A percentile compares a stretch with the other conserved stretches of the same genome.
These are phyloP conservation scores for Vigna reflexopilosa DNA, from an alignment of 306 rosid genomes.

Conservation along the genomic window DNA sequence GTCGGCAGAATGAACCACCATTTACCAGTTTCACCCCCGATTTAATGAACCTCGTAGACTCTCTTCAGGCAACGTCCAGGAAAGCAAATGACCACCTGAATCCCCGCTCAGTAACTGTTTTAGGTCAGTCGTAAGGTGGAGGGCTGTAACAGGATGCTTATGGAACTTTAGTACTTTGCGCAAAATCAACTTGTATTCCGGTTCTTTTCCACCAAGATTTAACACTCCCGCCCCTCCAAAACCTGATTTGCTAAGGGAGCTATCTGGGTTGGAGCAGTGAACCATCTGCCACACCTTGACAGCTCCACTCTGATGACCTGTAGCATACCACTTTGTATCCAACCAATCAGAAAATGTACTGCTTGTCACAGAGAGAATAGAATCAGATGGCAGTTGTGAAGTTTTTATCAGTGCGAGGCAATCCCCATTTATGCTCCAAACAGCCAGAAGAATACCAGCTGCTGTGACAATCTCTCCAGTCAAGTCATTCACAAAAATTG, in stretches of 20 bases:
- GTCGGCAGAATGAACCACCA: slow-evolving; percentile 49
- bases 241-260: slow-evolving; percentile 65
- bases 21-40: slow-evolving; percentile 67
- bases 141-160: slow-evolving; percentile 90
- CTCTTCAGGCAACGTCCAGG: slow-evolving; percentile 93
- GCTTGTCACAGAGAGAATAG: slow-evolving; percentile 87
- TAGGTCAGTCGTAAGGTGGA: slow-evolving; percentile 77
- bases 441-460: slow-evolving; percentile 90
- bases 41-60: slow-evolving; percentile 70
- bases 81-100: slow-evolving; percentile 81
- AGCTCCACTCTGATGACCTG: slow-evolving; percentile 99
- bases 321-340: slow-evolving; percentile 94
- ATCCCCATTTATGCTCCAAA: slow-evolving; percentile 98
- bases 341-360: slow-evolving; percentile 91
- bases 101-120: slow-evolving; percentile 96
- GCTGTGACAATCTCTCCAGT: slow-evolving; percentile 96
- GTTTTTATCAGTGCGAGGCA: slow-evolving; percentile 91
- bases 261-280: slow-evolving; percentile 66
- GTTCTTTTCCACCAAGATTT: slow-evolving; percentile 61
- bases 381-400: slow-evolving; percentile 97
- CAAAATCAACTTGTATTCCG: slow-evolving; percentile 81
- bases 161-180: slow-evolving; percentile 88
- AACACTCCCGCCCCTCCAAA: slow-evolving; percentile 56
- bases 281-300: slow-evolving; percentile 98
- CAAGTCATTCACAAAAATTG: slow-evolving; percentile 90